Percentiles rank a stretch among this genome's conserved stretches.
phyloP scores from a whole-genome alignment of 1,284 basidiomycete genomes.

The Hymenochaete sp. region DNA sequence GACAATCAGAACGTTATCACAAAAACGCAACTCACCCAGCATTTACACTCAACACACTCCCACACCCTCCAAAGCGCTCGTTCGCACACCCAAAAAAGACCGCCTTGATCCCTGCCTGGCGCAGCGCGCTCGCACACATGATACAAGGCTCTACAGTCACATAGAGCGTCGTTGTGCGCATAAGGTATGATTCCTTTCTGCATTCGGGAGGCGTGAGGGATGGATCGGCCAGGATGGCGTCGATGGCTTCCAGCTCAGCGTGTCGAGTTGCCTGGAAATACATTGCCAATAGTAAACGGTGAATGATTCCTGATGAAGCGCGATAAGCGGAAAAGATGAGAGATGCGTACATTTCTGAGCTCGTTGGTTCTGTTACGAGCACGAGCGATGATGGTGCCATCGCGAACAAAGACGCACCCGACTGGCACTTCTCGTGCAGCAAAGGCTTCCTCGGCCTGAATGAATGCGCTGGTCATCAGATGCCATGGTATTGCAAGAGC shows the following conservation, averaged over 20 bases:
- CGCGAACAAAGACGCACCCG: constrained; percentile 90
- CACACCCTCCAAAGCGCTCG: constrained; percentile 96
- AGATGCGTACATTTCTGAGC: constrained; percentile 64
- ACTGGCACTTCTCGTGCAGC: constrained; percentile 87
- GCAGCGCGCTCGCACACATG: constrained; percentile 95
- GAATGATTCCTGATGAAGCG: constrained; percentile 1
- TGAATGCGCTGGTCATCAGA: no score
- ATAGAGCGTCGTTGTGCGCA: constrained; percentile 81
- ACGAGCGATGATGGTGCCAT: constrained; percentile 67
- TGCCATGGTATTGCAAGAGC: no score
- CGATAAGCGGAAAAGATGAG: constrained; percentile 3
- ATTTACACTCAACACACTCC: constrained; percentile 88
- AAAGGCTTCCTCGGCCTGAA: constrained; percentile 79
- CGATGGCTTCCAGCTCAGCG: constrained; percentile 96
- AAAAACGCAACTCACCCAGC: constrained; percentile 42
- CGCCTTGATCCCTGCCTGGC: constrained; percentile 86
- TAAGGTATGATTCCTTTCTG: constrained; percentile 53
- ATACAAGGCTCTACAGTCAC: constrained; percentile 99
- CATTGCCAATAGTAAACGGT: constrained; percentile 8
- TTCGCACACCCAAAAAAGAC: constrained; percentile 95
- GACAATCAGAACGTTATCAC: background rate
- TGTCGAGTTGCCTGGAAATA: constrained; percentile 81
- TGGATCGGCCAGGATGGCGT: constrained; percentile 69
- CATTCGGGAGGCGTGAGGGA: constrained; percentile 53
- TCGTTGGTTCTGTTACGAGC: constrained; percentile 95